Evolutionary conservation across 169 alveolate genomes (phyloP), one percentile per base, ranked within the genome.

Genomic region (Babesia bigemina): DNA sequence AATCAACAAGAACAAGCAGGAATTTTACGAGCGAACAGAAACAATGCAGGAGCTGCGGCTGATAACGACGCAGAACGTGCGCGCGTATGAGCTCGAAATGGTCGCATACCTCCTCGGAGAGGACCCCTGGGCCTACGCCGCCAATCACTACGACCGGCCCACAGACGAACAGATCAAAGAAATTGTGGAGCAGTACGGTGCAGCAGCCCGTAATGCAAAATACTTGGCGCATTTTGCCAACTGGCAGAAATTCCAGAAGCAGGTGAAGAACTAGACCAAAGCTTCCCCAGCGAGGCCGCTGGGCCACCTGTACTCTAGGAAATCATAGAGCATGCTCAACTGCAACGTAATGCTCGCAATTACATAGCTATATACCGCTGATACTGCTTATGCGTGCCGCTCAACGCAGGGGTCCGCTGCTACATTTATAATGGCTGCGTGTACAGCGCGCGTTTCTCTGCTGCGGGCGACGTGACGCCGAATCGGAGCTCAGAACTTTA

Each of bases 11-110:
- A 42, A 70, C 29, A 72, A 74, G 61, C 52, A 65, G 22, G 26
- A 29, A 16, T 81, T 81, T 52, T 45, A 49, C 60, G 88, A 81
- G 17, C 47, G 21, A 22, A 81, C 88, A 0, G 63, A 12, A 4
- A 58, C 44, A 8, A 70, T 70, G 85, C 65, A 70, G 66, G 88
- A 81, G 57, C 59, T 81, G 19, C 62, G 88, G 2, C 58, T 81
- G 62, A 72, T 81, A 39, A 24, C 28, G 72, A 36, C 84, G 26
- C 88, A 81, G 59, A 81, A 81, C 53, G 72, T 81, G 11, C 67
- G 88, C 26, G 72, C 88, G 24, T 81, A 81, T 52, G 88, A 81
- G 61, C 45, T 72, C 21, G 88, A 81, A 50, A 72, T 81, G 63
- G 59, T 74, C 39, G 77, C 84, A 13, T 81, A 81, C 53, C 47